Conservation (phyloP, 1,284 basidiomycete genomes). For the Puccinia novopanici region DNA sequence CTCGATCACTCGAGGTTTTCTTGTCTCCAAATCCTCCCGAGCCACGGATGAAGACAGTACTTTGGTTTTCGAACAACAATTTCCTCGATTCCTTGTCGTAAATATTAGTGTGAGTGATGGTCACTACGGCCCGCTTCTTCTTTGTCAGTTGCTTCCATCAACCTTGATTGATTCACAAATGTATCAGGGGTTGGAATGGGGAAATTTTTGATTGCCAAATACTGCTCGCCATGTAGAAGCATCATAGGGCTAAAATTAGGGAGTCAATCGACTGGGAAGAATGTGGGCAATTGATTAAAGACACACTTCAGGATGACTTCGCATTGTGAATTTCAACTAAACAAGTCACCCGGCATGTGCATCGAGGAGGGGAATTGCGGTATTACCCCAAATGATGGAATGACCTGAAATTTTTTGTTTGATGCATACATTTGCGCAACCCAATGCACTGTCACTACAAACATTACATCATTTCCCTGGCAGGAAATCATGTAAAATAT, state of each 20-base stretch:
- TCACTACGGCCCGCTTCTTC: conserved; percentile 85
- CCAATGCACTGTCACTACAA: too few species aligned
- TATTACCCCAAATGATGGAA: conserved; percentile 94
- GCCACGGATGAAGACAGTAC: conserved; percentile 89
- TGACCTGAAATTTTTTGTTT: conserved; percentile 77
- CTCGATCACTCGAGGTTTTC: conserved; percentile 85
- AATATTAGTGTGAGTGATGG: conserved; percentile 74
- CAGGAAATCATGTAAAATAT: too few species aligned
- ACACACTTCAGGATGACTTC: neutral
- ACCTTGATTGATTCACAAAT: conserved; percentile 72
- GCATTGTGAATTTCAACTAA: neutral
- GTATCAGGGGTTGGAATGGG: conserved; percentile 83
- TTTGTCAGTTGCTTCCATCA: conserved; percentile 77
- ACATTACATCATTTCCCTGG: too few species aligned
- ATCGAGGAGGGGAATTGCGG: conserved; percentile 80
- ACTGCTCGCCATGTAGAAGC: conserved; percentile 97
- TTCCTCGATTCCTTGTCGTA: conserved; percentile 76
- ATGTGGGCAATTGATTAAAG: neutral
- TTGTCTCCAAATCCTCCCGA: conserved; percentile 94
- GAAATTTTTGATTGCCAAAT: conserved; percentile 75
- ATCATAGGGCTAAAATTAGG: conserved; percentile 95
- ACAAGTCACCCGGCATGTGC: conserved; percentile 56
- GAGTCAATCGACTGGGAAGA: conserved; percentile 72
- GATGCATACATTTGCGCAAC: conserved; percentile 91
- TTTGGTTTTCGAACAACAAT: conserved; percentile 87